Base-by-base conservation (phyloP, 2,329 filamentous ascomycete genomes). In the Magnaporthiopsis rhizophila region DNA sequence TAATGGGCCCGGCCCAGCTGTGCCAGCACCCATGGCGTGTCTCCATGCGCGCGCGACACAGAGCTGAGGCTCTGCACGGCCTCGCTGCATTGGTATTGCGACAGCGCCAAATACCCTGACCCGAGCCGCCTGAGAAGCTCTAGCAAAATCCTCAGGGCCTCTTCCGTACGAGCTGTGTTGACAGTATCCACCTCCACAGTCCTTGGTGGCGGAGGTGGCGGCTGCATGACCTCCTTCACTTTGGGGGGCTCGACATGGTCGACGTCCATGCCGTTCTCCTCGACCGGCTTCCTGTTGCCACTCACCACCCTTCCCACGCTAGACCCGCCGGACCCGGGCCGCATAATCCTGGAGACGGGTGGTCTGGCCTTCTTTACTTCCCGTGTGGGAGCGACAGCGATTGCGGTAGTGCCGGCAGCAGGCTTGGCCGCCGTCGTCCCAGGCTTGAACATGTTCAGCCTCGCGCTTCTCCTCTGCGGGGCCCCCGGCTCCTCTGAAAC, bases 1-100 rank as follows among this genome's bases (percentile, higher is more conserved):
- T 96, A 97, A 72, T 96, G 86, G 24, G 93, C 92, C 69, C 91
- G 90, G 9, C 92, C 96, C 72, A 98, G 89, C 72, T 96, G 92
- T 7, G 92, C 89, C 65, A 97, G 82, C 18, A 97, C 92, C 91
- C 92, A 98, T 1, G 95, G 91, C 1, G 94, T 97, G 67, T 97
- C 92, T 69, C 91, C 87, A 71, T 98, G 94, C 6, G 81, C 78
- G 36, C 85, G 79, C 1, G 91, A 88, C 26, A 99, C 79, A 0
- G 86, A 83, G 66, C 83, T 83, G 73, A 94, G 92, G 3, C 86
- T 82, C 66, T 90, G 85, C 60, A 97, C 78, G 2, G 95, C 90
- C 66, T 95, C 88, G 28, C 85, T 80, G 68, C 91, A 91, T 69
- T 89, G 88, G 73, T 92, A 99, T 61, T 89, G 89, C 18, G 89